Conservation (phyloP, 306 rosid species). For the Arachis hypogaea region DNA sequence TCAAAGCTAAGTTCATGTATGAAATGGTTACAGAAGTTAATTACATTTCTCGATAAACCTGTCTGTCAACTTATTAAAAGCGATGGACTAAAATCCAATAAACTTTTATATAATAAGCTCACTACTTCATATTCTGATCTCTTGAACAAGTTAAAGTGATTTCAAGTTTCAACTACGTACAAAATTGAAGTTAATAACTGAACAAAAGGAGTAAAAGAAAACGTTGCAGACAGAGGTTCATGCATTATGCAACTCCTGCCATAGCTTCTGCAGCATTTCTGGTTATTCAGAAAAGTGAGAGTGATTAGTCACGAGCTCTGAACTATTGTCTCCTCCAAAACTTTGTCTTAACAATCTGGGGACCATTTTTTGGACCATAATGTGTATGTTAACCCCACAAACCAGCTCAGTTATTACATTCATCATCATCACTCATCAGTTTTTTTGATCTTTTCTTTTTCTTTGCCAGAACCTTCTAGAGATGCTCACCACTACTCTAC, state of each 20-base stretch:
- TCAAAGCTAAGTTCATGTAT: background rate
- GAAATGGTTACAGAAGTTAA: background rate
- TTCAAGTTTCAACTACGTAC: background rate
- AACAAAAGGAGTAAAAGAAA: background rate
- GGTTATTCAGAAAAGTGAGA: conserved; percentile 46
- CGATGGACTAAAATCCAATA: background rate
- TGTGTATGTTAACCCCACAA: background rate
- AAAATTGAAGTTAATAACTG: background rate
- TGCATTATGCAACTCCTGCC: conserved; percentile 19
- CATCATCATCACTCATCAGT: conserved; percentile 23
- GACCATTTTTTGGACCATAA: conserved; percentile 54
- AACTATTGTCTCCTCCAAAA: conserved; percentile 24
- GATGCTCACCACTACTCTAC: conserved; percentile 49
- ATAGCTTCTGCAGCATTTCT: conserved; percentile 20
- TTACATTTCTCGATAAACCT: background rate
- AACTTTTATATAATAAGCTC: background rate
- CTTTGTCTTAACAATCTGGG: conserved; percentile 49
- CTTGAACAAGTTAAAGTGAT: background rate
- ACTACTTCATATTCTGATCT: too few species aligned
- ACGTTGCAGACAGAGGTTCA: conserved; percentile 13
- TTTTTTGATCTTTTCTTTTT: background rate
- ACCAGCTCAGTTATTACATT: background rate
- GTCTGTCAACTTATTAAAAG: background rate
- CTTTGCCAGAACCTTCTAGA: conserved; percentile 21
- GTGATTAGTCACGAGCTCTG: conserved; percentile 48